These are phyloP conservation scores for Kodamaea jinghongensis DNA, from an alignment of 805 yeast species.

Conservation along the genomic window DNA sequence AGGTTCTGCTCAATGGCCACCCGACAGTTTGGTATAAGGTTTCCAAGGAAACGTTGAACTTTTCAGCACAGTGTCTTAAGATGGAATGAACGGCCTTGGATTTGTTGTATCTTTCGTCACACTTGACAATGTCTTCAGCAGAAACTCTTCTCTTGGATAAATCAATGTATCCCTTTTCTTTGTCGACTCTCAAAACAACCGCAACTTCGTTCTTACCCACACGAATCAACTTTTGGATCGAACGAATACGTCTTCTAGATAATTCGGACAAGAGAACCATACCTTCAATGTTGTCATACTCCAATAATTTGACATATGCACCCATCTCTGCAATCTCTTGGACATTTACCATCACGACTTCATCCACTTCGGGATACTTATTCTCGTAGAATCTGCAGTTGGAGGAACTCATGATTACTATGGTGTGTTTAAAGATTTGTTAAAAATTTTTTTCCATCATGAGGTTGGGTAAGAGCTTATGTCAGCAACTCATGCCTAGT, in stretches of 20 bases:
- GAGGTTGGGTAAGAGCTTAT: neutral
- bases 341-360: slow-evolving; percentile 98
- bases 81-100: slow-evolving; percentile 98
- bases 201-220: slow-evolving; percentile 99
- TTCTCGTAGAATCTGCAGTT: slow-evolving; percentile 96
- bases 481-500: too few species aligned
- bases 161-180: slow-evolving; percentile 97
- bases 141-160: slow-evolving; percentile 95
- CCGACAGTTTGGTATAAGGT: slow-evolving; percentile 83
- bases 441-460: too few species aligned
- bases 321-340: slow-evolving; percentile 99
- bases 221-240: slow-evolving; percentile 94
- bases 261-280: slow-evolving; percentile 95
- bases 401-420: slow-evolving; percentile 65
- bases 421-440: neutral
- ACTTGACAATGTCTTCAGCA: slow-evolving; percentile 94
- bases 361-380: slow-evolving; percentile 98
- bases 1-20: slow-evolving; percentile 95
- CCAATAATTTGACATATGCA: slow-evolving; percentile 92
- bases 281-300: slow-evolving; percentile 97
- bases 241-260: slow-evolving; percentile 97
- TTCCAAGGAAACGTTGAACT: slow-evolving; percentile 85
- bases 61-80: slow-evolving; percentile 96
- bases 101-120: slow-evolving; percentile 96
- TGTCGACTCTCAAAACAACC: slow-evolving; percentile 95